phyloP scores from a whole-genome alignment of 2,329 filamentous ascomycete species.

The Rachicladosporium sp. region DNA sequence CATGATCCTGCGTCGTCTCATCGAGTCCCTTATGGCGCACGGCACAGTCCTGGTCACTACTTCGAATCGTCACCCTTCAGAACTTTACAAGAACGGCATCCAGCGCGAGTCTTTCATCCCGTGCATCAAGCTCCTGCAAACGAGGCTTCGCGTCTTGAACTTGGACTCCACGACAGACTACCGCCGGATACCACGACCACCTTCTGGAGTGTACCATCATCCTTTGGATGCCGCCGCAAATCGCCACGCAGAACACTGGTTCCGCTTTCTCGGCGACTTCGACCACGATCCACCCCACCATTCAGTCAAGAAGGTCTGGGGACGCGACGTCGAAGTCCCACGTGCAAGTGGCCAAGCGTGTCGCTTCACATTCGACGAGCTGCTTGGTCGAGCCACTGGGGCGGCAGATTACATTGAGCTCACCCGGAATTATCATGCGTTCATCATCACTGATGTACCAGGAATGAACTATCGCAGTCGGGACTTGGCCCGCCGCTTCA shows the following conservation, averaged over 20 bases:
- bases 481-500: constrained; percentile 57
- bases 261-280: constrained; percentile 10
- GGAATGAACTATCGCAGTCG: constrained; percentile 35
- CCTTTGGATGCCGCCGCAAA: constrained; percentile 66
- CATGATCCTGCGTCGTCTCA: constrained; percentile 82
- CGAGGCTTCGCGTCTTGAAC: constrained; percentile 67
- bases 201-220: constrained; percentile 56
- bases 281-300: constrained; percentile 35
- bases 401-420: constrained; percentile 72
- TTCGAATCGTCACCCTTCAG: constrained; percentile 89
- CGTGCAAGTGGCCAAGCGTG: not conserved
- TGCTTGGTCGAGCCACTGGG: constrained; percentile 52
- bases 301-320: not conserved
- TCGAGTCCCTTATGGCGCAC: constrained; percentile 87
- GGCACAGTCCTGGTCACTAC: constrained; percentile 95
- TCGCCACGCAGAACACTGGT: constrained; percentile 30
- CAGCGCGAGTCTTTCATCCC: constrained; percentile 54
- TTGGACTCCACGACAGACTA: constrained; percentile 62
- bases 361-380: constrained; percentile 49
- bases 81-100: constrained; percentile 96
- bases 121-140: constrained; percentile 60
- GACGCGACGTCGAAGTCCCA: not conserved
- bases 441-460: constrained; percentile 13
- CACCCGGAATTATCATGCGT: constrained; percentile 8
- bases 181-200: constrained; percentile 27